Percentiles rank a stretch among this genome's conserved stretches.
phyloP scores from a whole-genome alignment of 306 rosid genomes.

The Fragaria ananassa region DNA sequence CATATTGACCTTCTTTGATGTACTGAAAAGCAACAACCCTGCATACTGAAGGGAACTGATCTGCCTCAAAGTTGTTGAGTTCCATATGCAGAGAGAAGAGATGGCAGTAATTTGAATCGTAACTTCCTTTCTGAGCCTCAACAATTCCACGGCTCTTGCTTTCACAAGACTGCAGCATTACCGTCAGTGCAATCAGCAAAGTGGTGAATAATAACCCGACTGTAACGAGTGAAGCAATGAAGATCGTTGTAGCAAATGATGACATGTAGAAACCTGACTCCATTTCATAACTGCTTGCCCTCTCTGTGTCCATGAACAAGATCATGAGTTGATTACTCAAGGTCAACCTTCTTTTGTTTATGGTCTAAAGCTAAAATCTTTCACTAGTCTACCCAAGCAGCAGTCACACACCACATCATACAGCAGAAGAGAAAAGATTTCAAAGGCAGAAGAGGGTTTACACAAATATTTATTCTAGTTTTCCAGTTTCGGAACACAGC shows the following conservation, averaged over 20 bases:
- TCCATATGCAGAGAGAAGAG: slow-evolving; percentile 50
- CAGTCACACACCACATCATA: background rate
- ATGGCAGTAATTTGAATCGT: slow-evolving; percentile 54
- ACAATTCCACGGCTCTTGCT: slow-evolving; percentile 46
- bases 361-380: slow-evolving; percentile 7
- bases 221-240: slow-evolving; percentile 52
- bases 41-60: slow-evolving; percentile 52
- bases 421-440: background rate
- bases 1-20: slow-evolving; percentile 68
- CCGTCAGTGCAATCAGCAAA: slow-evolving; percentile 52
- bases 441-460: background rate
- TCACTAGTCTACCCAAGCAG: background rate
- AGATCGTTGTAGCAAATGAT: slow-evolving; percentile 58
- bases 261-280: slow-evolving; percentile 82
- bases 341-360: slow-evolving; percentile 9
- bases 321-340: background rate
- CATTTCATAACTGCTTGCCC: slow-evolving; percentile 51
- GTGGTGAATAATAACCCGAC: slow-evolving; percentile 58
- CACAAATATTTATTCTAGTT: background rate
- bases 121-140: slow-evolving; percentile 35
- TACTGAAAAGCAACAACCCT: slow-evolving; percentile 41
- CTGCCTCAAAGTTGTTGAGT: slow-evolving; percentile 57
- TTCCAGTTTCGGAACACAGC: background rate
- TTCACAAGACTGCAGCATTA: slow-evolving; percentile 84
- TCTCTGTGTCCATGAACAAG: slow-evolving; percentile 43